These are phyloP conservation scores for Gentiana dahurica DNA, from an alignment of 257 asterid genomes.

Conservation along the genomic window DNA sequence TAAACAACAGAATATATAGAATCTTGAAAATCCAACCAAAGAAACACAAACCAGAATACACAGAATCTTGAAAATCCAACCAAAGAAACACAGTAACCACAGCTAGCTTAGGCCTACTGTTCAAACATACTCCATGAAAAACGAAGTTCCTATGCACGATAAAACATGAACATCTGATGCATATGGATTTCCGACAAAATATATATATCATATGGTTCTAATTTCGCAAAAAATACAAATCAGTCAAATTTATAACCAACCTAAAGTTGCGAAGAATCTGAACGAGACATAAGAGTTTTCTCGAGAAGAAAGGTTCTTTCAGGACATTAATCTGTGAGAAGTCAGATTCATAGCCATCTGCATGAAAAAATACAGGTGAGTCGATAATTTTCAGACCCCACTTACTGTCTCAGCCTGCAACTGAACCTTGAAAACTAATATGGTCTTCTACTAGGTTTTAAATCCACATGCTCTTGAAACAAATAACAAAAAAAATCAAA, in stretches of 20 bases:
- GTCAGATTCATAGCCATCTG: conserved; percentile 59
- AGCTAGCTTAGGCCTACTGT: too few relatives aligned
- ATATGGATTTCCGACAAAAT: too few relatives aligned
- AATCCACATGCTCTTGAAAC: not conserved
- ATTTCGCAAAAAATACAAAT: not conserved
- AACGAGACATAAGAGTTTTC: conserved; percentile 68
- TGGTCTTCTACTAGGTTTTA: not conserved
- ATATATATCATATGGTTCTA: not conserved
- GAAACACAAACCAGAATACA: too few relatives aligned
- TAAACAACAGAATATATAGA: too few relatives aligned
- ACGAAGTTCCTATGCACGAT: too few relatives aligned
- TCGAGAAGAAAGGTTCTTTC: conserved; percentile 77
- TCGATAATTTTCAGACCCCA: not conserved
- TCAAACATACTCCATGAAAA: too few relatives aligned
- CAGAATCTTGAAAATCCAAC: too few relatives aligned
- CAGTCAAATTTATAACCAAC: conserved; percentile 25
- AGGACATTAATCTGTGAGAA: conserved; percentile 46
- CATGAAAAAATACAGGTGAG: conserved; percentile 15
- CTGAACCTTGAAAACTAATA: not conserved
- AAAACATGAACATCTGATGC: too few relatives aligned
- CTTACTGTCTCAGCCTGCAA: not conserved
- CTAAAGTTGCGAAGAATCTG: conserved; percentile 60
- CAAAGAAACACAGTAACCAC: too few relatives aligned
- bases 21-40: too few relatives aligned
- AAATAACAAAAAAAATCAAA: not conserved